Evolutionary conservation across 495 filamentous ascomycete species (phyloP).

Genomic region (Penicillium coprophilum): DNA sequence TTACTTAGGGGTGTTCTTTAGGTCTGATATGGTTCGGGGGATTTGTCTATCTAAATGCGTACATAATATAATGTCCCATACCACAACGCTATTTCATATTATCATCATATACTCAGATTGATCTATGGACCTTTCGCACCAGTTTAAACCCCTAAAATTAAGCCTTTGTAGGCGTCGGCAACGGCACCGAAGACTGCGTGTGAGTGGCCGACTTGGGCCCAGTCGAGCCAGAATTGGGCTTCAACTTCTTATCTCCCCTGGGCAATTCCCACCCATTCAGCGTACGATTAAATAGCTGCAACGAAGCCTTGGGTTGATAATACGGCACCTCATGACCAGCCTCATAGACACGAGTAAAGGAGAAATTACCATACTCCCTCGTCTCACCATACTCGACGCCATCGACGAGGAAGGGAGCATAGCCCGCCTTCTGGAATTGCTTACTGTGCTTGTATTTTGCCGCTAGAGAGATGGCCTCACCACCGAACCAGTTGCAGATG

Average conservation of each 20-base stretch:
- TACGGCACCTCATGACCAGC: constrained; percentile 60
- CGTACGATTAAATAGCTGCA: constrained; percentile 54
- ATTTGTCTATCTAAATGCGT: not conserved
- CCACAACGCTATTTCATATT: not conserved
- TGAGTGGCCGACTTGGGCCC: constrained; percentile 55
- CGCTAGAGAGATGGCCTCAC: constrained; percentile 40
- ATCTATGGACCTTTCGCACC: not conserved
- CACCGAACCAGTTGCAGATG: constrained; percentile 53
- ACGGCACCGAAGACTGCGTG: constrained; percentile 53
- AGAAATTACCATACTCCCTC: constrained; percentile 56
- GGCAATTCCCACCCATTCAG: constrained; percentile 56
- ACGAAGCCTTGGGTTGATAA: constrained; percentile 53
- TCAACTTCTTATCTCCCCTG: constrained; percentile 47
- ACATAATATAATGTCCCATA: not conserved
- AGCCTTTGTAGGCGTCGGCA: constrained; percentile 31
- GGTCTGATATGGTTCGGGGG: not conserved
- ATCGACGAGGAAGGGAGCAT: constrained; percentile 45
- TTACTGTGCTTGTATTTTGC: constrained; percentile 39
- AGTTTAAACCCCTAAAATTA: not conserved
- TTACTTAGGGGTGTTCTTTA: not conserved
- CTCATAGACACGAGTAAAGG: constrained; percentile 58
- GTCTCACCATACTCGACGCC: constrained; percentile 48
- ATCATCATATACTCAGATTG: not conserved
- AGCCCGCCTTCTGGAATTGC: constrained; percentile 47
- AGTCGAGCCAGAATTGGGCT: constrained; percentile 41